Conservation (phyloP, 2,329 filamentous ascomycete species). For the Pseudogymnoascus sp. region DNA sequence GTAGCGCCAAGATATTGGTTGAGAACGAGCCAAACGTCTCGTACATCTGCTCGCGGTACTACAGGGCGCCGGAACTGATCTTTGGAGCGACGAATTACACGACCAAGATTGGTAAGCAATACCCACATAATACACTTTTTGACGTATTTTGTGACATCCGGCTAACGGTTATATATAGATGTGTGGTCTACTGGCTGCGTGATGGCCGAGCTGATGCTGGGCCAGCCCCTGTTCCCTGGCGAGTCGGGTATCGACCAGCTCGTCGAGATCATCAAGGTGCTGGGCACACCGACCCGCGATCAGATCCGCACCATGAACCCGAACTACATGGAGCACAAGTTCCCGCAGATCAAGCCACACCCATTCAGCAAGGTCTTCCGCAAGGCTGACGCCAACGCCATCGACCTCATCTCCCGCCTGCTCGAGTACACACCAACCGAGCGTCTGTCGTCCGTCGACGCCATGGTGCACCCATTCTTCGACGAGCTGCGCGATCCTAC, state of each 20-base stretch:
- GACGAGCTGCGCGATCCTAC: conserved; percentile 89
- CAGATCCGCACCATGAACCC: conserved; percentile 99
- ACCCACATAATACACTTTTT: conserved; percentile 10
- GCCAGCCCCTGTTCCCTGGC: conserved; percentile 93
- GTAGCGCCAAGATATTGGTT: conserved; percentile 95
- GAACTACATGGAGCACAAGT: conserved; percentile 99
- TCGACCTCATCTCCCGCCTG: conserved; percentile 87
- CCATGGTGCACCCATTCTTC: conserved; percentile 98
- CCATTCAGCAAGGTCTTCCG: conserved; percentile 99
- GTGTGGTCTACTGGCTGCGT: conserved; percentile 99
- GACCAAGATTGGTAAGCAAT: conserved; percentile 87
- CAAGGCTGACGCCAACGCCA: conserved; percentile 85
- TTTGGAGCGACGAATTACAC: conserved; percentile 99
- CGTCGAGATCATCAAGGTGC: conserved; percentile 98
- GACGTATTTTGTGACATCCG: conserved; percentile 12
- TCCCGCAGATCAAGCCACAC: conserved; percentile 98
- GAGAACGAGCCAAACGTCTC: conserved; percentile 99
- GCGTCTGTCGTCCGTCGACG: conserved; percentile 84
- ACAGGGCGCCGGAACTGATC: conserved; percentile 93
- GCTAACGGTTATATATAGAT: conserved; percentile 45
- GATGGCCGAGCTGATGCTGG: conserved; percentile 98
- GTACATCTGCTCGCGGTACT: conserved; percentile 99
- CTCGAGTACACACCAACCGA: conserved; percentile 97
- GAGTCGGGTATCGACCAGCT: conserved; percentile 98
- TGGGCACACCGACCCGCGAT: conserved; percentile 91